Evolutionary conservation across 129 eudicot species (phyloP).

Genomic region (Dittrichia graveolens): DNA sequence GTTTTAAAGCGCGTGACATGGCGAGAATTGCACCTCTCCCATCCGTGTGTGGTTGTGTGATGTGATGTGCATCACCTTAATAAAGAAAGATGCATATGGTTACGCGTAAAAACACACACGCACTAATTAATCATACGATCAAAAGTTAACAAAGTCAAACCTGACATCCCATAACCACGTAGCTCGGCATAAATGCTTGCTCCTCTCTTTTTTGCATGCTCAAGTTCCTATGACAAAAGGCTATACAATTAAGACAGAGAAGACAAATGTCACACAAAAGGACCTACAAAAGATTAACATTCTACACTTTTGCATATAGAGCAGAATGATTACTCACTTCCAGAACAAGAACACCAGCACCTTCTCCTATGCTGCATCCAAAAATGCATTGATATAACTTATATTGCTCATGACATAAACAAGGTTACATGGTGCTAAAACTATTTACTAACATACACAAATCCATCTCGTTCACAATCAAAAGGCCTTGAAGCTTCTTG

Average conservation of each 20-base stretch:
- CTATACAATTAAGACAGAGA: background rate
- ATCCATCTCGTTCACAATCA: constrained; percentile 92
- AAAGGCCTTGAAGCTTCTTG: constrained; percentile 93
- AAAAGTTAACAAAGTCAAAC: constrained; percentile 38
- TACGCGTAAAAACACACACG: constrained; percentile 1
- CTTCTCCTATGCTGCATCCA: constrained; percentile 87
- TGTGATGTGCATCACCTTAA: constrained; percentile 95
- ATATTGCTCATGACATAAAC: background rate
- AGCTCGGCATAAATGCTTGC: constrained; percentile 87
- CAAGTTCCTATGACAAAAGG: constrained; percentile 61
- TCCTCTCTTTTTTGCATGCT: constrained; percentile 85
- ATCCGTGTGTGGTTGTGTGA: constrained; percentile 88
- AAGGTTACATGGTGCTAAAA: constrained; percentile 7
- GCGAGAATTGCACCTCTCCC: constrained; percentile 95
- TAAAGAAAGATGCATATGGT: constrained; percentile 9
- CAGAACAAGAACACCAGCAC: constrained; percentile 86
- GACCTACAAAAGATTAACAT: background rate
- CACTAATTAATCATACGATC: background rate
- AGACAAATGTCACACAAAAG: background rate
- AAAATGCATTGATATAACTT: background rate
- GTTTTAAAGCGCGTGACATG: constrained; percentile 82
- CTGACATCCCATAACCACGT: constrained; percentile 98
- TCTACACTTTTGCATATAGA: background rate
- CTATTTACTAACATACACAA: constrained; percentile 65
- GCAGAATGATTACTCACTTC: constrained; percentile 63